These are phyloP conservation scores for Rossbeevera mucosa DNA, from an alignment of 768 basidiomycete species.

Conservation along the genomic window DNA sequence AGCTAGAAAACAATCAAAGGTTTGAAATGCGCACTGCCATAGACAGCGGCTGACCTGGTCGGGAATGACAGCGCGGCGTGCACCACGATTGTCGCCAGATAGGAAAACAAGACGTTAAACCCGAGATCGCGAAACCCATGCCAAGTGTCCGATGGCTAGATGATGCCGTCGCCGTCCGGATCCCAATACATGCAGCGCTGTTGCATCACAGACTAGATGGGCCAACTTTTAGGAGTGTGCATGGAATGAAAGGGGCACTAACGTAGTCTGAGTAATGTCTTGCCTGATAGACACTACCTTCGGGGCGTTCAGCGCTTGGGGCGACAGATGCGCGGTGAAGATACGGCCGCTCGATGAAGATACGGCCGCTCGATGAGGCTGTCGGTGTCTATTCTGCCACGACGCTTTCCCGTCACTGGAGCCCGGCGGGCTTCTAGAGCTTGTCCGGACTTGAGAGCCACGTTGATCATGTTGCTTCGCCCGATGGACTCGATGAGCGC, in stretches of 20 bases:
- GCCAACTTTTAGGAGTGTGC: not conserved
- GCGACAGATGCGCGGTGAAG: slow-evolving; percentile 27
- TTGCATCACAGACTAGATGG: slow-evolving; percentile 34
- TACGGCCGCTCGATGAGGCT: too few species aligned
- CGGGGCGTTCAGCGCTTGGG: slow-evolving; percentile 21
- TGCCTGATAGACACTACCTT: slow-evolving; percentile 17
- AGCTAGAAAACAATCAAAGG: too few species aligned
- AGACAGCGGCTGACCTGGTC: slow-evolving; percentile 21
- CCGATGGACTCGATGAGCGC: slow-evolving; percentile 17
- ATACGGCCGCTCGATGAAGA: too few species aligned
- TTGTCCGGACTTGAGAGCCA: slow-evolving; percentile 16
- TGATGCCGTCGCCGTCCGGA: slow-evolving; percentile 36
- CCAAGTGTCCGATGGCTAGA: slow-evolving; percentile 44
- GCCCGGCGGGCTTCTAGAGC: slow-evolving; percentile 17
- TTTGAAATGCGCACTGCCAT: not conserved
- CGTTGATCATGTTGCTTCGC: slow-evolving; percentile 17
- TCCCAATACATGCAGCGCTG: slow-evolving; percentile 42
- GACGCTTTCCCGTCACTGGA: too few species aligned
- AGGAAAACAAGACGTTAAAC: slow-evolving; percentile 35
- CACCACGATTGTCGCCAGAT: slow-evolving; percentile 33
- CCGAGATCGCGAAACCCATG: slow-evolving; percentile 38
- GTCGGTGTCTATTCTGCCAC: too few species aligned
- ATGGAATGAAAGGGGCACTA: not conserved
- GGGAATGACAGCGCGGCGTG: slow-evolving; percentile 35
- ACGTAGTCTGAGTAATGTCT: slow-evolving; percentile 20